Conservation (phyloP, 345 rosid species). For the Populus pruinosa region DNA sequence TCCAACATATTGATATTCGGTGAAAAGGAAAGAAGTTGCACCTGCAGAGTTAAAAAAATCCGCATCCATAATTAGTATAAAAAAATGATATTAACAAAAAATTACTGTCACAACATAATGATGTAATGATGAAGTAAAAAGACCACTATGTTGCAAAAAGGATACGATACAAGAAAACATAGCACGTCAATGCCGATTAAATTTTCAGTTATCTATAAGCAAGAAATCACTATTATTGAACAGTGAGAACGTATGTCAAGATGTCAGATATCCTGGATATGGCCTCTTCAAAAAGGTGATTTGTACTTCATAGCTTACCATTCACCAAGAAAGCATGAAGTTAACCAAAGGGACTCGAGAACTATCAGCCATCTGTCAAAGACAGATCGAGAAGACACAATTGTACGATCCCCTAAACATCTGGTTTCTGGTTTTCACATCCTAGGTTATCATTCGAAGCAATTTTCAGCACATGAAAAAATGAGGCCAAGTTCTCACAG, state of each 20-base stretch:
- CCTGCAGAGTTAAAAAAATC: constrained; percentile 9
- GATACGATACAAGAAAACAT: background rate
- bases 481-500: background rate
- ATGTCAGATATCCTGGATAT: background rate
- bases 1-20: constrained; percentile 32
- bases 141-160: background rate
- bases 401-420: background rate
- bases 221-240: background rate
- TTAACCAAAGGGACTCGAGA: background rate
- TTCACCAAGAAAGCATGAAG: background rate
- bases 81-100: background rate
- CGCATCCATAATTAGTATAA: background rate
- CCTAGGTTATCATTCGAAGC: background rate
- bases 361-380: background rate
- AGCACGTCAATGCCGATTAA: background rate
- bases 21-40: constrained; percentile 32
- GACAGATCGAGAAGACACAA: background rate
- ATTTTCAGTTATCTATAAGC: background rate
- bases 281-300: background rate
- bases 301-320: background rate
- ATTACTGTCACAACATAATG: background rate
- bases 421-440: background rate
- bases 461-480: background rate
- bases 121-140: background rate
- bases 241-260: background rate